phyloP scores from a whole-genome alignment of 176 grass and related monocot species.

The Triticum timopheevii region DNA sequence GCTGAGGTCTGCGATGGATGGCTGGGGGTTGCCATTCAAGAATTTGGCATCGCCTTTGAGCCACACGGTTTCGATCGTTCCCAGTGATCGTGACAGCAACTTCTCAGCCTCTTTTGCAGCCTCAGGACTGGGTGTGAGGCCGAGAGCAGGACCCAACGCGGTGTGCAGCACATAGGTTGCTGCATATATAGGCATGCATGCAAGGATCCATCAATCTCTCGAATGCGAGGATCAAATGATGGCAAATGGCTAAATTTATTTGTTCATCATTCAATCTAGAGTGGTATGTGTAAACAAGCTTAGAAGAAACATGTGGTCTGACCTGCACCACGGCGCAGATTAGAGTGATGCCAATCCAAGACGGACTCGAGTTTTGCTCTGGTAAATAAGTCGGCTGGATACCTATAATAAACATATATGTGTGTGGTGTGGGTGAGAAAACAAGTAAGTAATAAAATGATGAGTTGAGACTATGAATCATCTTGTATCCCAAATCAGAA shows the following conservation, averaged over 20 bases:
- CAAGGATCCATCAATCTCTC: too few relatives aligned
- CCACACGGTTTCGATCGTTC: conserved; percentile 59
- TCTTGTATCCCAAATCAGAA: background rate
- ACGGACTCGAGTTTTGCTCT: conserved; percentile 85
- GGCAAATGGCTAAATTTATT: background rate
- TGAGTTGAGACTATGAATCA: background rate
- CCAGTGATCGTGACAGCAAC: conserved; percentile 50
- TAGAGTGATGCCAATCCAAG: conserved; percentile 96
- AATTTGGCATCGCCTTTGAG: conserved; percentile 74
- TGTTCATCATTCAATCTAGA: too few relatives aligned
- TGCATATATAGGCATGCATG: conserved; percentile 2
- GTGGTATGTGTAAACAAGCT: too few relatives aligned
- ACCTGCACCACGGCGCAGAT: conserved; percentile 75
- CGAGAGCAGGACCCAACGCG: conserved; percentile 56
- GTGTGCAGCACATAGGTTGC: conserved; percentile 52
- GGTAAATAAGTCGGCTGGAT: conserved; percentile 71
- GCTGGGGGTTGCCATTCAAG: conserved; percentile 61
- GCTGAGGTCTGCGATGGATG: conserved; percentile 84
- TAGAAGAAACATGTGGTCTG: background rate
- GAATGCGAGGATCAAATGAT: background rate
- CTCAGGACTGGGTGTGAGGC: conserved; percentile 48
- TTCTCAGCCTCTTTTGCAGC: conserved; percentile 64
- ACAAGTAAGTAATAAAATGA: too few relatives aligned
- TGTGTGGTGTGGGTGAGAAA: too few relatives aligned
- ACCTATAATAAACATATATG: conserved; percentile 39